Evolutionary conservation across 352 stramenopile genomes (phyloP).

Genomic region (Phytophthora boehmeriae): DNA sequence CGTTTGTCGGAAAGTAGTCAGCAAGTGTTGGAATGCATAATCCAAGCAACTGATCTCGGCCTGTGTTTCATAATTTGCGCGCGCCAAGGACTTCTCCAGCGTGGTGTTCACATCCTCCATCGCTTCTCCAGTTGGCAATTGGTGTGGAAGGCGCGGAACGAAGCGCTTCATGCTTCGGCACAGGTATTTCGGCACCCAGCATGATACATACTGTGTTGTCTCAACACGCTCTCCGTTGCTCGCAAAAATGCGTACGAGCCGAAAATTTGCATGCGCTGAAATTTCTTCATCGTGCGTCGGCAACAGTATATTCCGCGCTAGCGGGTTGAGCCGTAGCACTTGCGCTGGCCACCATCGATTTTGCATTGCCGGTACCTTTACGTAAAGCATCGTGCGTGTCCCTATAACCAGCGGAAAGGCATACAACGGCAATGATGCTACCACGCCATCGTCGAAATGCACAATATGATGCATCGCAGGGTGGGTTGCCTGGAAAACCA

Average conservation of each 20-base stretch:
- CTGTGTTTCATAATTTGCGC: constrained; percentile 28
- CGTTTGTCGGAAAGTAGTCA: constrained; percentile 24
- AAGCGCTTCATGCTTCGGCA: constrained; percentile 61
- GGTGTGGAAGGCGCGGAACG: constrained; percentile 5
- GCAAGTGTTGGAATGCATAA: constrained; percentile 41
- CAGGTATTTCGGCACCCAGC: constrained; percentile 79
- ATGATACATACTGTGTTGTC: constrained; percentile 58
- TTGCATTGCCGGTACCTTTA: constrained; percentile 61
- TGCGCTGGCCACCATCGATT: constrained; percentile 83
- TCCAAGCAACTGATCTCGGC: constrained; percentile 31
- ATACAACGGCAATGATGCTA: constrained; percentile 68
- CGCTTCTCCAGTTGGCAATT: constrained; percentile 7
- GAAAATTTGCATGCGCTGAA: constrained; percentile 43
- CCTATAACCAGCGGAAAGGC: constrained; percentile 72
- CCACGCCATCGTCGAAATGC: constrained; percentile 71
- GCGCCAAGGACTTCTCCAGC: constrained; percentile 31
- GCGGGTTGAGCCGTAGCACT: constrained; percentile 65
- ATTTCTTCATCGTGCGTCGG: constrained; percentile 39
- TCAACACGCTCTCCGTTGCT: constrained; percentile 21
- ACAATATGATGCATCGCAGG: constrained; percentile 63
- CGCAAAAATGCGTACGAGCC: constrained; percentile 69
- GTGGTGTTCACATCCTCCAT: constrained; percentile 6
- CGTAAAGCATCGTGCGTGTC: constrained; percentile 67
- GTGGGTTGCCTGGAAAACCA: constrained; percentile 61
- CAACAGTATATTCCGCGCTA: constrained; percentile 59